Evolutionary conservation across 768 basidiomycete genomes (phyloP).

Genomic region (Auriscalpium microsporum): DNA sequence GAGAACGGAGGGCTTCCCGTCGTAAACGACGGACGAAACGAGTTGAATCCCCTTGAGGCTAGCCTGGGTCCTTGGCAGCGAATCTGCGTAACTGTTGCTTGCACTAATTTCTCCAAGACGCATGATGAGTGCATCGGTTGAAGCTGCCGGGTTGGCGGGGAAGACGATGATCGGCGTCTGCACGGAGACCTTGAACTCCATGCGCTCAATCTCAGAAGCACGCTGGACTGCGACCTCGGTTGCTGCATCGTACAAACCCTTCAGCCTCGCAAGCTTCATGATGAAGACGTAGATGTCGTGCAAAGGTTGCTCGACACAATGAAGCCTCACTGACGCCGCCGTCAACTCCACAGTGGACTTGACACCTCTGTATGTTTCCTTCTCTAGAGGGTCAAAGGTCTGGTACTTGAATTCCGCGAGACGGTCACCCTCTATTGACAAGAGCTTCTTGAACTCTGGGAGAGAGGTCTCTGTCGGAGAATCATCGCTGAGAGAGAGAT

Average conservation of each 20-base stretch:
- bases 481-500: constrained; percentile 74
- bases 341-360: constrained; percentile 76
- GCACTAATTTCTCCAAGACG: constrained; percentile 86
- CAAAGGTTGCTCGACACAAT: constrained; percentile 87
- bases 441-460: constrained; percentile 70
- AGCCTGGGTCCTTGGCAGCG: constrained; percentile 56
- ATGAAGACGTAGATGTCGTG: constrained; percentile 80
- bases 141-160: constrained; percentile 56
- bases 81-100: constrained; percentile 58
- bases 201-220: constrained; percentile 87
- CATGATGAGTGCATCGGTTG: constrained; percentile 65
- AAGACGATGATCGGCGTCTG: constrained; percentile 90
- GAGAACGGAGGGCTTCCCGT: constrained; percentile 44
- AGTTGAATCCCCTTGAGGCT: constrained; percentile 80
- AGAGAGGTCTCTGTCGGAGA: constrained; percentile 40
- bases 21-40: constrained; percentile 51
- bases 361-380: constrained; percentile 63
- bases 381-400: constrained; percentile 69
- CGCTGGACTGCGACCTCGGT: constrained; percentile 86
- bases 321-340: constrained; percentile 84
- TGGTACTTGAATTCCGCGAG: constrained; percentile 93
- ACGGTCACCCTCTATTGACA: constrained; percentile 91
- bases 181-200: constrained; percentile 87
- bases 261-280: constrained; percentile 79
- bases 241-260: constrained; percentile 90